Conservation (phyloP, 2,329 filamentous ascomycete species). For the Aquanectria penicillioides region DNA sequence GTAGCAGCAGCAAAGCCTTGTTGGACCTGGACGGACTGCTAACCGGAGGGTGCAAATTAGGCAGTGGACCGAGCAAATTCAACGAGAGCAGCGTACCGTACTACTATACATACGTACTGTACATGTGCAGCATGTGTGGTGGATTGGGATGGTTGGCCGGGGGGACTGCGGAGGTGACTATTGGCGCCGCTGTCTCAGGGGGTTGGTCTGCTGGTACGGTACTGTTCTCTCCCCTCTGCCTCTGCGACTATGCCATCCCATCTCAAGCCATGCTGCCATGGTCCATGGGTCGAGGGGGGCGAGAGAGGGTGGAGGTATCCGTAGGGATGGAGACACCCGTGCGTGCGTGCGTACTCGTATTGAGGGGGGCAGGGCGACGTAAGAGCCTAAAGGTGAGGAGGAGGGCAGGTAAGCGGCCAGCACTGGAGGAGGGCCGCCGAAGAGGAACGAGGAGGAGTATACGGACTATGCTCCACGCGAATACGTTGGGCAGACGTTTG, state of each 20-base stretch:
- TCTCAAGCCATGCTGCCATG: too few relatives aligned
- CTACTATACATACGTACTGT: background rate
- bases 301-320: slow-evolving; percentile 1
- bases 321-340: slow-evolving; percentile 4
- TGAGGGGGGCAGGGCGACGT: background rate
- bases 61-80: background rate
- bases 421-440: slow-evolving; percentile 2
- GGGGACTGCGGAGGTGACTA: slow-evolving; percentile 21
- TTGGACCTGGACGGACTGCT: background rate
- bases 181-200: slow-evolving; percentile 39
- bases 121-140: background rate
- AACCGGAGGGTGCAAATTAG: background rate
- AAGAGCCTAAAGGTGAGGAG: background rate
- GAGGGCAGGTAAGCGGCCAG: background rate
- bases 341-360: slow-evolving; percentile 19
- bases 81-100: background rate
- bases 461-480: too few relatives aligned
- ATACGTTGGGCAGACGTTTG: too few relatives aligned
- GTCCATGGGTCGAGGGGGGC: slow-evolving; percentile 1
- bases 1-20: slow-evolving; percentile 26
- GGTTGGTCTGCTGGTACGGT: slow-evolving; percentile 14
- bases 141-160: background rate
- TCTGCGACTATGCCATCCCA: too few relatives aligned
- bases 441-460: too few relatives aligned
- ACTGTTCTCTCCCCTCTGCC: too few relatives aligned